Evolutionary conservation across 208 protist species (phyloP), one percentile per base, ranked within the genome.

Genomic region (Trypanosoma avium): DNA sequence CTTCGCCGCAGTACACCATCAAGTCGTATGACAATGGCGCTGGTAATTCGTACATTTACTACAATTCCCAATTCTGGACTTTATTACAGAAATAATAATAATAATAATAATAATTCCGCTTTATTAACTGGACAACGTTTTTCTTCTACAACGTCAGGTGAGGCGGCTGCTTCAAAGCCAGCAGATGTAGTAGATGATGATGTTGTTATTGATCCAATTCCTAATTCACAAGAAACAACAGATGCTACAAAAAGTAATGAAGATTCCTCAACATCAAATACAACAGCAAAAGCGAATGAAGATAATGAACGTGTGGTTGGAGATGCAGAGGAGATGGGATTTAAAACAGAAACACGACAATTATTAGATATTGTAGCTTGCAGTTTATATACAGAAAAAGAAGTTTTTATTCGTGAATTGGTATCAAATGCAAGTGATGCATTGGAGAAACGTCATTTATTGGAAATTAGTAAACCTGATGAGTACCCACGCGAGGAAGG

Each of bases 321-420:
- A 15, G 84, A 90, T 52, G 36, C 69, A 21, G 91, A 96, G 59
- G 86, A 93, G 70, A 87, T 94, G 77, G 82, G 80, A 33, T 99
- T 99, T 81, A 96, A 99, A 84, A 97, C 98, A 12, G 97, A 99
- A 76, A 99, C 98, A n/a, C 80, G 84, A 26, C 97, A 99, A 83
- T 90, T 99, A 19, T 90, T 99, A 4, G 90, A 98, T 61, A 99
- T 99, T 68, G 98, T 99, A 15, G 96, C 97, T 6, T 95, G 97
- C 63, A 97, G 90, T 45, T 81, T 99, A 26, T 99, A 99, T 88
- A 97, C 82, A 4, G 97, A 99, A 55, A 98, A 98, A 75, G 97
- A 98, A 73, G 94, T 99, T 9, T 99, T 99, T 70, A 88, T 99
- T 38, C 93, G 98, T 63, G 98, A 99, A 79, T 79, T 99, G 36